Base-by-base conservation (phyloP, 2,329 filamentous ascomycete genomes). In the Laburnicola sp. region DNA sequence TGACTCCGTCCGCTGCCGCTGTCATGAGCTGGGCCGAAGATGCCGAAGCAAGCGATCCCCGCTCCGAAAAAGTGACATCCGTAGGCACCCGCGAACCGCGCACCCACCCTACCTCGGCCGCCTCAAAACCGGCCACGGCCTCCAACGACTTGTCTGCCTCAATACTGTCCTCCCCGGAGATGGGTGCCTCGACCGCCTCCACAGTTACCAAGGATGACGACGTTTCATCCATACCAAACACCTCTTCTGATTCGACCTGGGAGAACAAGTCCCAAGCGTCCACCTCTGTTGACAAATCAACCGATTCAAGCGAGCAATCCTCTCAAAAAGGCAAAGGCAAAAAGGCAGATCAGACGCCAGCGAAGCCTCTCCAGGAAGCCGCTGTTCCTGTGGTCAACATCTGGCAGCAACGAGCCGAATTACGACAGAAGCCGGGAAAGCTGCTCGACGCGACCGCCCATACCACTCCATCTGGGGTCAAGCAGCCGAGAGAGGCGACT, bases 361-460 rank as follows among this genome's bases (percentile, higher is more conserved):
- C 78, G 10, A 76, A 82, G 62, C 84, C 86, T 63, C 76, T 96
- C 36, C 86, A 87, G 40, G 90, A 94, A 54, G 93, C 93, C 16
- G 88, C 91, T 27, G 80, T 89, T 37, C 94, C 94, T 0, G 73
- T 84, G 1, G 88, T 97, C 51, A 99, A 99, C 71, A 78, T 92
- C 56, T 99, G 94, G 93, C 82, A 86, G 56, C 85, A 92, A 74
- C 84, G 92, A 49, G 86, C 82, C 62, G 86, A 91, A 64, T 6
- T 31, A 9, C 34, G 43, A 6, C 39, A 42, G 85, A 85, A 40
- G 75, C 80, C 38, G 8, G 44, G 45, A 5, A 56, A 58, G 30
- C 28, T 30, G 4, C 39, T 62, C 5, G 67, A 65, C 45, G 65
- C 64, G 16, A 36, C 48, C 21, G 38, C 57, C 21, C 54, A 58